Conservation (phyloP, 345 rosid species). For the Mercurialis annua region DNA sequence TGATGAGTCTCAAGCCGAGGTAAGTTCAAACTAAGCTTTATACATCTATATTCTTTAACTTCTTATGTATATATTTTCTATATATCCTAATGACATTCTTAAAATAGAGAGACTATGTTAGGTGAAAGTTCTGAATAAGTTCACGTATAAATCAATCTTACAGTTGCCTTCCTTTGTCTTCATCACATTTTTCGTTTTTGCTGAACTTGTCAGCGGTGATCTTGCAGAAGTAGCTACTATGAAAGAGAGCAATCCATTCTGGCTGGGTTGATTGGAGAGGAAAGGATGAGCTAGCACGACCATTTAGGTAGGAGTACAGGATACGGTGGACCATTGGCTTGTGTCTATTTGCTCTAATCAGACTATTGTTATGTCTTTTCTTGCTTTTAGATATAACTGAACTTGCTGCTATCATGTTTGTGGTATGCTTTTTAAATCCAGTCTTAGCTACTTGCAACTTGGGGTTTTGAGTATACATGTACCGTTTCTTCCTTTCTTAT, state of each 20-base stretch:
- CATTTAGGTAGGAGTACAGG: not conserved
- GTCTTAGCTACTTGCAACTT: not conserved
- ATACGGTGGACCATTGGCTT: slow-evolving; percentile 16
- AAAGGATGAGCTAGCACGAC: slow-evolving; percentile 3
- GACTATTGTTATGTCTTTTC: not conserved
- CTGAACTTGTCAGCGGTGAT: not conserved
- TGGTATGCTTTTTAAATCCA: slow-evolving; percentile 9
- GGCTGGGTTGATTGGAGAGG: slow-evolving; percentile 12
- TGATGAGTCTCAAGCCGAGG: slow-evolving; percentile 49
- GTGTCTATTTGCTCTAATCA: slow-evolving; percentile 14
- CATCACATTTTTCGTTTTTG: not conserved
- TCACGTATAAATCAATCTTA: not conserved
- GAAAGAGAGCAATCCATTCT: not conserved
- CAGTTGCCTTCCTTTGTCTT: not conserved
- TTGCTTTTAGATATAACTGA: slow-evolving; percentile 6
- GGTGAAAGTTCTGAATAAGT: not conserved
- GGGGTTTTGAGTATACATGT: not conserved
- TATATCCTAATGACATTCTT: not conserved
- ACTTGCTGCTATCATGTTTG: slow-evolving; percentile 4
- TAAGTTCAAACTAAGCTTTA: slow-evolving; percentile 18
- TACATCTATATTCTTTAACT: not conserved
- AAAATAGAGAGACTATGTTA: not conserved
- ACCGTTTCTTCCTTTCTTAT: not conserved
- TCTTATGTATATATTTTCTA: not conserved
- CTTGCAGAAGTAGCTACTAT: slow-evolving; percentile 27